Conservation (phyloP, 352 stramenopile species). For the Globisporangium carolinianum region DNA sequence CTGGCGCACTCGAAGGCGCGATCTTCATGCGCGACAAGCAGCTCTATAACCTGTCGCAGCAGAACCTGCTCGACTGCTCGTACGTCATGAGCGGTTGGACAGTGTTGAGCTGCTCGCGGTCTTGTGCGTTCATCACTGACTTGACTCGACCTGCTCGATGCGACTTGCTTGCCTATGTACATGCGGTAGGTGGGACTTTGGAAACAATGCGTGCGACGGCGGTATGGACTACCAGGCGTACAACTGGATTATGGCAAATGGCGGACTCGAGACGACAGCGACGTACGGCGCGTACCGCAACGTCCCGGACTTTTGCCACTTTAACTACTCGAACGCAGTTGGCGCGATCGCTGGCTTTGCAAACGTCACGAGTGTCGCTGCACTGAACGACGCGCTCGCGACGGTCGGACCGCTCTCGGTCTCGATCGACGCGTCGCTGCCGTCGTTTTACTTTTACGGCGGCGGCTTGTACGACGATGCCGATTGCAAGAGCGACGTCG, state of each 20-base stretch:
- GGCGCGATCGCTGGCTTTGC: constrained; percentile 71
- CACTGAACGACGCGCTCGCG: constrained; percentile 75
- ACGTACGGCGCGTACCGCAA: constrained; percentile 88
- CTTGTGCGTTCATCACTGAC: too few relatives aligned
- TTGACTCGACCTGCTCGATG: too few relatives aligned
- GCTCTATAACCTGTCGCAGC: constrained; percentile 81
- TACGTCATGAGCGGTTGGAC: constrained; percentile 15
- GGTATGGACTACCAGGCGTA: constrained; percentile 89
- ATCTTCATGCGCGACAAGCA: constrained; percentile 68
- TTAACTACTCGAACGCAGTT: constrained; percentile 64
- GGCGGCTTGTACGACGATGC: constrained; percentile 83
- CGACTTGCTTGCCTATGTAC: too few relatives aligned
- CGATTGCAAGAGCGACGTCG: constrained; percentile 86
- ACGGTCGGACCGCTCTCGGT: constrained; percentile 84
- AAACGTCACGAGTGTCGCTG: constrained; percentile 68
- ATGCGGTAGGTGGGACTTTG: constrained; percentile 70
- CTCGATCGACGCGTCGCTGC: constrained; percentile 78
- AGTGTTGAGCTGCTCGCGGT: not conserved
- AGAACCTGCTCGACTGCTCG: constrained; percentile 89
- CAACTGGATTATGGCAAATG: constrained; percentile 80
- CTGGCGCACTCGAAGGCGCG: constrained; percentile 67
- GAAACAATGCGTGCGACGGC: constrained; percentile 87
- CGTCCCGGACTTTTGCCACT: constrained; percentile 86
- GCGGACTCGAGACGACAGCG: constrained; percentile 65
- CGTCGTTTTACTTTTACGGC: constrained; percentile 88